phyloP scores from a whole-genome alignment of 2,329 filamentous ascomycete species.

The Exophiala calicioides region DNA sequence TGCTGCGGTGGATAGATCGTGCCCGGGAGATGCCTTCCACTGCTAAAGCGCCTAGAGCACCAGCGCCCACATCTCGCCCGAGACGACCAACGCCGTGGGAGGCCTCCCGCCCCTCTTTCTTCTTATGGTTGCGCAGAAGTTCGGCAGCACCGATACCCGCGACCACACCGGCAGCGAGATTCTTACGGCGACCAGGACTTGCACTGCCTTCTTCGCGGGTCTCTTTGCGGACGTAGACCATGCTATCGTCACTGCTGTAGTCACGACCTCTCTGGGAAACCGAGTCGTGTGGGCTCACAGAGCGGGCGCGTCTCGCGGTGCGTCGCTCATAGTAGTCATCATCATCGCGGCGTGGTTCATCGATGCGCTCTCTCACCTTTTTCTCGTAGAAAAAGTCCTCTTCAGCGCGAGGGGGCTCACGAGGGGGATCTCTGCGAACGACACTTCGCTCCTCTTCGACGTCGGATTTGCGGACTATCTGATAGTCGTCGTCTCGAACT shows the following conservation, averaged over 20 bases:
- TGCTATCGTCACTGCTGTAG: conserved; percentile 63
- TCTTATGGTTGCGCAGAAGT: conserved; percentile 59
- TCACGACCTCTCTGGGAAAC: conserved; percentile 52
- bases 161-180: conserved; percentile 63
- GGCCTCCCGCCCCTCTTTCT: conserved; percentile 57
- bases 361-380: conserved; percentile 31
- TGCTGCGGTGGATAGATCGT: conserved; percentile 51
- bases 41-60: conserved; percentile 61
- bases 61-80: conserved; percentile 58
- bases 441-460: conserved; percentile 49
- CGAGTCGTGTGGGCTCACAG: conserved; percentile 55
- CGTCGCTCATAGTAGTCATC: conserved; percentile 64
- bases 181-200: conserved; percentile 53
- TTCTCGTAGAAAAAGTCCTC: conserved; percentile 35
- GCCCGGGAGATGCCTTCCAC: conserved; percentile 58
- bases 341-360: conserved; percentile 51
- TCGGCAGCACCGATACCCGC: conserved; percentile 63
- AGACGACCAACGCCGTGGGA: conserved; percentile 53
- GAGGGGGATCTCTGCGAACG: conserved; percentile 35
- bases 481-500: conserved; percentile 58
- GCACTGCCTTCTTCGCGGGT: conserved; percentile 34
- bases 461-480: conserved; percentile 61
- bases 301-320: conserved; percentile 54
- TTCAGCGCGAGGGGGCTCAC: conserved; percentile 26
- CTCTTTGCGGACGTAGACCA: conserved; percentile 60